phyloP scores from a whole-genome alignment of 306 rosid species.

The Pterocarpus santalinus region DNA sequence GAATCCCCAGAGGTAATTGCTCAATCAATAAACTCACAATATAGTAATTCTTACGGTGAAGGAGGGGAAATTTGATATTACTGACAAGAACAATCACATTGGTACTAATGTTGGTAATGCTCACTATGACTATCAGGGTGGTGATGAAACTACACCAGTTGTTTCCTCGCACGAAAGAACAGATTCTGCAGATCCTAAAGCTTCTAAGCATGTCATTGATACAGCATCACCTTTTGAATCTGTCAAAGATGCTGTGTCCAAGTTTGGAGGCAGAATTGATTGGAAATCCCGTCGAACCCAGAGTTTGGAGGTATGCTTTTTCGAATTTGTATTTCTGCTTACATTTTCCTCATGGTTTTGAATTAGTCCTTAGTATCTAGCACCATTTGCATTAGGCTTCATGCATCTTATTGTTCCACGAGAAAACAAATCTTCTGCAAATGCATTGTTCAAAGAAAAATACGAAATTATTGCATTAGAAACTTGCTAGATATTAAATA shows the following conservation, averaged over 20 bases:
- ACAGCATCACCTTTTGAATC: conserved; percentile 56
- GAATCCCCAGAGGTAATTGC: conserved; percentile 51
- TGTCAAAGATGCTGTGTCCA: conserved; percentile 57
- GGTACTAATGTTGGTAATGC: conserved; percentile 24
- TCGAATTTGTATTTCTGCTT: not conserved
- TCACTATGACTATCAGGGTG: conserved; percentile 8
- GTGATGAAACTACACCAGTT: conserved; percentile 28
- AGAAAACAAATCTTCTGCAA: too few relatives aligned
- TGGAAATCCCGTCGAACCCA: conserved; percentile 54
- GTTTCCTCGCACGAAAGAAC: not conserved
- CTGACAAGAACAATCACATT: conserved; percentile 4
- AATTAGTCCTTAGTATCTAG: too few relatives aligned
- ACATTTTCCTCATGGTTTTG: not conserved
- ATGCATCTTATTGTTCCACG: too few relatives aligned
- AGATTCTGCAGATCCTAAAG: not conserved
- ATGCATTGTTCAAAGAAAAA: not conserved
- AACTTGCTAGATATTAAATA: not conserved
- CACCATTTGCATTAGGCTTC: too few relatives aligned
- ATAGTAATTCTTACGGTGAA: not conserved
- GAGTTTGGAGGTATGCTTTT: conserved; percentile 46
- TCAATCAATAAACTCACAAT: conserved; percentile 38
- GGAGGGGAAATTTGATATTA: conserved; percentile 3
- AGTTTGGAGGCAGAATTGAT: conserved; percentile 55
- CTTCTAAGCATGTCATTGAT: conserved; percentile 44
- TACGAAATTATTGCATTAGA: not conserved